Evolutionary conservation across 371 early-diverging fungal genomes (phyloP).

Genomic region (Batrachochytrium dendrobatidis): DNA sequence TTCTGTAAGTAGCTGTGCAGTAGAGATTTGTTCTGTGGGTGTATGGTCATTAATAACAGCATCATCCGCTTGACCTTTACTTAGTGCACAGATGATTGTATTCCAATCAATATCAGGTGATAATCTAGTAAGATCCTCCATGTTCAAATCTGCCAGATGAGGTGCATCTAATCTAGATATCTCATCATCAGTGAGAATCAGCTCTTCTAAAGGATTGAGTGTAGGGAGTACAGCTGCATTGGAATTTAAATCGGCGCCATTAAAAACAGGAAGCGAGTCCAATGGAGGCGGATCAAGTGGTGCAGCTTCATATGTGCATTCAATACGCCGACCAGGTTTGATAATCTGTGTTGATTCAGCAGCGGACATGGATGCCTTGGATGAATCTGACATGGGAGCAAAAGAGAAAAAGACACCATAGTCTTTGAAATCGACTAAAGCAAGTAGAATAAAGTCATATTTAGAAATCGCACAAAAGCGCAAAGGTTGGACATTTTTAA

Average conservation of each 20-base stretch:
- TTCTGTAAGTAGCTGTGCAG: no score
- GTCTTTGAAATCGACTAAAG: constrained; percentile 10
- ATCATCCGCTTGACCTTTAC: no score
- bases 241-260: background rate
- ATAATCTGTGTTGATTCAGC: constrained; percentile 5
- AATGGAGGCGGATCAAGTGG: background rate
- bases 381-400: constrained; percentile 10
- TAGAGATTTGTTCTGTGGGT: no score
- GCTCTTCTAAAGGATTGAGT: no score
- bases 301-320: background rate
- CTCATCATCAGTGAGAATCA: no score
- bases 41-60: no score
- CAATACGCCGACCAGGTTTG: background rate
- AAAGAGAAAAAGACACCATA: constrained; percentile 15
- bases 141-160: no score
- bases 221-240: background rate
- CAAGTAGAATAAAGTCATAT: background rate
- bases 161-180: no score
- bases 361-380: constrained; percentile 11
- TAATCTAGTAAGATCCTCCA: no score
- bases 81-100: no score
- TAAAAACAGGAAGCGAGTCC: background rate
- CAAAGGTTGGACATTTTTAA: background rate
- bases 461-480: background rate
- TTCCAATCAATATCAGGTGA: no score